A percentile compares a stretch with the other conserved stretches of the same genome.
phyloP scores from a whole-genome alignment of 2,329 filamentous ascomycete species.

The Colletotrichum liriopes region DNA sequence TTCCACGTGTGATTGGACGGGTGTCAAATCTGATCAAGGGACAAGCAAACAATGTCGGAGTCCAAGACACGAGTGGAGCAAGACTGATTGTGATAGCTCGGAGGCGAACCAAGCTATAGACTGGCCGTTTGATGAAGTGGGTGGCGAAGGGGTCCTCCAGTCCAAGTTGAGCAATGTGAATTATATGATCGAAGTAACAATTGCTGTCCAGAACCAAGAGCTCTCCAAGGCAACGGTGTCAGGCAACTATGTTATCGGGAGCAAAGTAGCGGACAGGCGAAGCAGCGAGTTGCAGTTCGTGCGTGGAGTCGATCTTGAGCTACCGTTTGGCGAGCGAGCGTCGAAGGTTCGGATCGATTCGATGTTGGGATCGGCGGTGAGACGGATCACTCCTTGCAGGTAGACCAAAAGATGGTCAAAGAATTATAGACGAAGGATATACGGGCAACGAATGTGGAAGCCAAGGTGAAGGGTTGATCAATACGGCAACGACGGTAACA shows the following conservation, averaged over 20 bases:
- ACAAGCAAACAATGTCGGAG: slow-evolving; percentile 25
- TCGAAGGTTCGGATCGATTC: slow-evolving; percentile 36
- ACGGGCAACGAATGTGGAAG: slow-evolving; percentile 44
- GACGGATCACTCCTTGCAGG: slow-evolving; percentile 40
- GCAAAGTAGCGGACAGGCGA: slow-evolving; percentile 22
- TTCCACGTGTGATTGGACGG: slow-evolving; percentile 23
- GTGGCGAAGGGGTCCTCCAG: slow-evolving; percentile 23
- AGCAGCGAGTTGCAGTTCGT: slow-evolving; percentile 28
- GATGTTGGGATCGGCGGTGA: slow-evolving; percentile 13
- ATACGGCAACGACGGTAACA: slow-evolving; percentile 38
- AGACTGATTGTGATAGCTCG: slow-evolving; percentile 14
- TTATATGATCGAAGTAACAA: slow-evolving; percentile 34
- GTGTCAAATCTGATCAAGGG: slow-evolving; percentile 29
- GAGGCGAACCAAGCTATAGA: slow-evolving; percentile 2
- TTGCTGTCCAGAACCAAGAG: slow-evolving; percentile 8
- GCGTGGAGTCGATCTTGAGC: slow-evolving; percentile 42
- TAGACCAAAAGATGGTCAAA: slow-evolving; percentile 40
- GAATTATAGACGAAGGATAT: slow-evolving; percentile 45
- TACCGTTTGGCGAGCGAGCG: slow-evolving; percentile 35
- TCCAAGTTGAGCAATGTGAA: slow-evolving; percentile 20
- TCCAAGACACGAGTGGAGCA: slow-evolving; percentile 27
- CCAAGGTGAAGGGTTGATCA: slow-evolving; percentile 41
- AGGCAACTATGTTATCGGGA: neutral
- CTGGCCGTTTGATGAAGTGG: slow-evolving; percentile 22
- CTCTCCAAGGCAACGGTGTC: neutral